These are phyloP conservation scores for Hypericum perforatum DNA, from an alignment of 345 rosid species.

Conservation along the genomic window DNA sequence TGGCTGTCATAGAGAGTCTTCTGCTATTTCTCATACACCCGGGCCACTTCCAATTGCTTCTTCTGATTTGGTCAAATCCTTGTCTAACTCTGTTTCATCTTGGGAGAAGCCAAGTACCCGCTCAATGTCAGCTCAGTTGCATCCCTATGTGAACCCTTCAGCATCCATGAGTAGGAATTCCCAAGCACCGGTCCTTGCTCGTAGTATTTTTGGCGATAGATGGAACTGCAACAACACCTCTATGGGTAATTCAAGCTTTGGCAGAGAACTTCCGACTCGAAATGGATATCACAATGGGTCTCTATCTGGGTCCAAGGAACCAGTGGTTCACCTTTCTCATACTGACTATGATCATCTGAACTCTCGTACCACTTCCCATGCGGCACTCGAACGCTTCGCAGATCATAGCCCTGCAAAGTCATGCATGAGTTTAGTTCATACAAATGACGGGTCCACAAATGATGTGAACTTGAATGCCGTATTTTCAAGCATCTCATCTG, in stretches of 20 bases:
- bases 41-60: constrained; percentile 28
- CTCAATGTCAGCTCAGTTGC: constrained; percentile 41
- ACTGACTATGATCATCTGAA: constrained; percentile 23
- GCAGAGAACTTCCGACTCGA: constrained; percentile 31
- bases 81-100: constrained; percentile 45
- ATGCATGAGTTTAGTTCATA: constrained; percentile 18
- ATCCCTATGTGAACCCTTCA: constrained; percentile 37
- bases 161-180: constrained; percentile 34
- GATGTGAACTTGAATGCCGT: constrained; percentile 42
- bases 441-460: constrained; percentile 23
- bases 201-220: constrained; percentile 43
- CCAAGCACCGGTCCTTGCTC: constrained; percentile 36
- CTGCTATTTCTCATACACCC: constrained; percentile 34
- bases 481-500: constrained; percentile 31
- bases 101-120: constrained; percentile 42
- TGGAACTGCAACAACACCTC: constrained; percentile 35
- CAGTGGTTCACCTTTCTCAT: constrained; percentile 14
- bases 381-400: constrained; percentile 19
- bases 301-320: constrained; percentile 45
- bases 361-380: constrained; percentile 19
- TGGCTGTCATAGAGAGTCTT: constrained; percentile 34
- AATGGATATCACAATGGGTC: constrained; percentile 46
- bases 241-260: constrained; percentile 37
- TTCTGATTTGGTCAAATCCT: constrained; percentile 38
- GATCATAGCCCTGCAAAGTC: constrained; percentile 24